These are phyloP conservation scores for Ogataea naganishii DNA, from an alignment of 805 yeast species.

Conservation along the genomic window DNA sequence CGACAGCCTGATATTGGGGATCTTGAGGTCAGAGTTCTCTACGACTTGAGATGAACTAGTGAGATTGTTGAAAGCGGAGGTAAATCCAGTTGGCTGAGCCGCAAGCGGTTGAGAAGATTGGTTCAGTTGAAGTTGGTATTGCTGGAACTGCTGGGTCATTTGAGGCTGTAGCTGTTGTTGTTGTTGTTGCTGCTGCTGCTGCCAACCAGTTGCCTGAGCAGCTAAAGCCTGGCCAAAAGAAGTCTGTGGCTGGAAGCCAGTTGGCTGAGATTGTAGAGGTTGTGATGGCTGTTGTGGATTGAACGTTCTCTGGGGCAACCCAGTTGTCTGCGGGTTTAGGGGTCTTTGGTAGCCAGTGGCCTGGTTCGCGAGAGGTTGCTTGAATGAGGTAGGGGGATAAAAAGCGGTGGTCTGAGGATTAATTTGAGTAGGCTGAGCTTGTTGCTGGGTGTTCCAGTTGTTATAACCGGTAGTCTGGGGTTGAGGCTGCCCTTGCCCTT, in stretches of 20 bases:
- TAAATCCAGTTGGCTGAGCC: constrained; percentile 39
- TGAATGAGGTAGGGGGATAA: constrained; percentile 8
- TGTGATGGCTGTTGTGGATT: constrained; percentile 11
- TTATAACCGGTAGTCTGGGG: constrained; percentile 6
- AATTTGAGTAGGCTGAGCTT: constrained; percentile 8
- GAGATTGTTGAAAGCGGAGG: constrained; percentile 17
- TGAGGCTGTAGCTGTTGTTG: constrained; percentile 10
- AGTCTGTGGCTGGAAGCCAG: constrained; percentile 31
- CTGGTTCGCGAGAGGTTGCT: not conserved
- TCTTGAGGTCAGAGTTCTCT: constrained; percentile 50
- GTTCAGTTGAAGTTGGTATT: too few species aligned
- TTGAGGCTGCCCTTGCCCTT: constrained; percentile 8
- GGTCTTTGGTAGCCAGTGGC: too few species aligned
- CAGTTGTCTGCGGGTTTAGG: constrained; percentile 13
- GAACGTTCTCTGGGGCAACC: constrained; percentile 6
- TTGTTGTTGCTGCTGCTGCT: constrained; percentile 12
- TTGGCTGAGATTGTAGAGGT: constrained; percentile 27
- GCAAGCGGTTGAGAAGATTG: constrained; percentile 25
- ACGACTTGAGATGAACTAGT: constrained; percentile 24
- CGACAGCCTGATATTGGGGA: constrained; percentile 71
- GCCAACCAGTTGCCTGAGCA: constrained; percentile 35
- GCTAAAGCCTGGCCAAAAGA: constrained; percentile 26
- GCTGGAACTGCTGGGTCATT: constrained; percentile 5
- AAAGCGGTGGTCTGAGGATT: constrained; percentile 20
- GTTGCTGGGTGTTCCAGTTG: constrained; percentile 12